phyloP scores from a whole-genome alignment of 805 yeast genomes.

The Kodamaea hsintzibuensis region DNA sequence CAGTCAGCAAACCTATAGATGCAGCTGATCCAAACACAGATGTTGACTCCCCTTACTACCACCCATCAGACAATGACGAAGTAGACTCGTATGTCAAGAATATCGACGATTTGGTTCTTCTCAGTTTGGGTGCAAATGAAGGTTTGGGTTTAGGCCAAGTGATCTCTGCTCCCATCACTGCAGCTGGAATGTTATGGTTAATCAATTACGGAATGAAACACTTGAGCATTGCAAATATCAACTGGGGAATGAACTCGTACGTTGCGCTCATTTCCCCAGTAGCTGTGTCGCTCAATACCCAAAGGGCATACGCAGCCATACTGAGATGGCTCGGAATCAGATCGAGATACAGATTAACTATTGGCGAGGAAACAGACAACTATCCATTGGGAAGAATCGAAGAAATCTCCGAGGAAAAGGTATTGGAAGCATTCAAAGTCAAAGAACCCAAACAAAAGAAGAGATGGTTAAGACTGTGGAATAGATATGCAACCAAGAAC shows the following conservation, averaged over 20 bases:
- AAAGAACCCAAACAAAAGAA: slow-evolving; percentile 6
- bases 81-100: slow-evolving; percentile 13
- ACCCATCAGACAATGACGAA: slow-evolving; percentile 27
- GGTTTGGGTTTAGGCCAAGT: slow-evolving; percentile 28
- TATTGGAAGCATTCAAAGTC: slow-evolving; percentile 8
- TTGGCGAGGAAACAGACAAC: slow-evolving; percentile 37
- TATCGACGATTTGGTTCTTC: slow-evolving; percentile 9
- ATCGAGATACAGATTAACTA: slow-evolving; percentile 43
- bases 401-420: slow-evolving; percentile 17
- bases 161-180: slow-evolving; percentile 44
- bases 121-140: slow-evolving; percentile 8
- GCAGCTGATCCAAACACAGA: slow-evolving; percentile 25
- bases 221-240: slow-evolving; percentile 30
- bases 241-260: slow-evolving; percentile 34
- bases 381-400: slow-evolving; percentile 42
- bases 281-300: slow-evolving; percentile 31
- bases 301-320: neutral
- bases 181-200: slow-evolving; percentile 38
- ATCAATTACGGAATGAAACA: slow-evolving; percentile 38
- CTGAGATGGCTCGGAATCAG: slow-evolving; percentile 19
- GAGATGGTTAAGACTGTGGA: slow-evolving; percentile 9
- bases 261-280: slow-evolving; percentile 30
- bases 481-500: slow-evolving; percentile 7
- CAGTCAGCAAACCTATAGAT: slow-evolving; percentile 24
- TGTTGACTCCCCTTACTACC: slow-evolving; percentile 14